phyloP scores from a whole-genome alignment of 2,329 filamentous ascomycete species.

The Trichoderma hamatum region DNA sequence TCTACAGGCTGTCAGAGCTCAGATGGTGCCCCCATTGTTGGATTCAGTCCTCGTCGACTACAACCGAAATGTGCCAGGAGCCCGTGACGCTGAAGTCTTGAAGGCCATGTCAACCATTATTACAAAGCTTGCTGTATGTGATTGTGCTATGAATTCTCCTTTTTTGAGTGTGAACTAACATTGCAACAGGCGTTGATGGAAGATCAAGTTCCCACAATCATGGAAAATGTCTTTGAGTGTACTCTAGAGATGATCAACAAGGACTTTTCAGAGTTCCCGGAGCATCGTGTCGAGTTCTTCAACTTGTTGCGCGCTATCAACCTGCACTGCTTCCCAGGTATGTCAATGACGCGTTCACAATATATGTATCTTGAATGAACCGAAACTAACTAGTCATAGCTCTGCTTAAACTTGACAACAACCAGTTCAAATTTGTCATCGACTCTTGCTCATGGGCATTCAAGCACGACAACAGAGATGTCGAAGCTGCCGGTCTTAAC shows the following conservation, averaged over 20 bases:
- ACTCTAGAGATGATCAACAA: conserved; percentile 99
- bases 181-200: conserved; percentile 81
- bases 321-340: conserved; percentile 89
- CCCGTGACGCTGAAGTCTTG: conserved; percentile 92
- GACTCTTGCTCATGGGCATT: conserved; percentile 99
- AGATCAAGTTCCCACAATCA: conserved; percentile 94
- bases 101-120: conserved; percentile 98
- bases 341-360: conserved; percentile 27
- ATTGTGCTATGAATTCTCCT: not conserved
- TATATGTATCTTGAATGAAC: not conserved
- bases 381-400: conserved; percentile 47
- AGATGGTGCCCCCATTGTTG: conserved; percentile 92
- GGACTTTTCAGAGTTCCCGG: conserved; percentile 98
- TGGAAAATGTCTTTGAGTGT: conserved; percentile 98
- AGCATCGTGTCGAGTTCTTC: conserved; percentile 99
- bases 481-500: conserved; percentile 92
- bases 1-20: conserved; percentile 85
- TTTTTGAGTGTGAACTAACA: conserved; percentile 21
- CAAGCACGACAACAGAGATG: conserved; percentile 98
- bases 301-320: conserved; percentile 96
- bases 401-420: conserved; percentile 88
- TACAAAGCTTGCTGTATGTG: conserved; percentile 91
- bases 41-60: conserved; percentile 95
- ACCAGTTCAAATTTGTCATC: conserved; percentile 99
- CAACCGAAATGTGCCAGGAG: conserved; percentile 93